Evolutionary conservation across 441 rosid genomes (phyloP).

Genomic region (Gossypium davidsonii): DNA sequence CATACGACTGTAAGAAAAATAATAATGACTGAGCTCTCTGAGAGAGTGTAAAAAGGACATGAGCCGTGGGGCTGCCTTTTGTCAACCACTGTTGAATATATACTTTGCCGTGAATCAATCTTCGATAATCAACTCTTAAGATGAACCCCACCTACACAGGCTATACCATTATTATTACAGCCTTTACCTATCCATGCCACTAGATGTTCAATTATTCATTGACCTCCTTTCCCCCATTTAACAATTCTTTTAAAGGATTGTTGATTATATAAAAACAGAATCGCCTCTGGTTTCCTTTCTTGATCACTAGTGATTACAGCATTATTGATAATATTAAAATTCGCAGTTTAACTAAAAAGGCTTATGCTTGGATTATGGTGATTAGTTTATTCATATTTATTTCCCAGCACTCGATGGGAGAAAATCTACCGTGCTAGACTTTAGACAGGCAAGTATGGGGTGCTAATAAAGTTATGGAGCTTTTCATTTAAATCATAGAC

Average conservation of each 20-base stretch:
- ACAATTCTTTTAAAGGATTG: background rate
- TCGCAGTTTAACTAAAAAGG: too few species aligned
- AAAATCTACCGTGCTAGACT: background rate
- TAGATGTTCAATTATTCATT: background rate
- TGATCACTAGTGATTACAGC: background rate
- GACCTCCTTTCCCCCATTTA: background rate
- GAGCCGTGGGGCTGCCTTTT: background rate
- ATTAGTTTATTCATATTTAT: too few species aligned
- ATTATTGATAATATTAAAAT: background rate
- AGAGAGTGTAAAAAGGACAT: background rate
- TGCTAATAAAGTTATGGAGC: background rate
- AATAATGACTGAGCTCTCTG: background rate
- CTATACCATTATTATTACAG: background rate
- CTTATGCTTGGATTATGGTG: background rate
- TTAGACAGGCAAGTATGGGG: background rate
- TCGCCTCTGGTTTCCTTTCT: background rate
- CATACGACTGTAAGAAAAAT: background rate
- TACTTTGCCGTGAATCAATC: background rate
- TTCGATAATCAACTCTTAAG: background rate
- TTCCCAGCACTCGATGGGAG: background rate
- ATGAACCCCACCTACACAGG: background rate
- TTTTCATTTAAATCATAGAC: background rate
- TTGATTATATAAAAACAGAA: too few species aligned
- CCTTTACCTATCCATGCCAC: background rate
- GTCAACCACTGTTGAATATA: background rate